phyloP scores from a whole-genome alignment of 495 filamentous ascomycete species.

The Aspergillus olivimuriae region DNA sequence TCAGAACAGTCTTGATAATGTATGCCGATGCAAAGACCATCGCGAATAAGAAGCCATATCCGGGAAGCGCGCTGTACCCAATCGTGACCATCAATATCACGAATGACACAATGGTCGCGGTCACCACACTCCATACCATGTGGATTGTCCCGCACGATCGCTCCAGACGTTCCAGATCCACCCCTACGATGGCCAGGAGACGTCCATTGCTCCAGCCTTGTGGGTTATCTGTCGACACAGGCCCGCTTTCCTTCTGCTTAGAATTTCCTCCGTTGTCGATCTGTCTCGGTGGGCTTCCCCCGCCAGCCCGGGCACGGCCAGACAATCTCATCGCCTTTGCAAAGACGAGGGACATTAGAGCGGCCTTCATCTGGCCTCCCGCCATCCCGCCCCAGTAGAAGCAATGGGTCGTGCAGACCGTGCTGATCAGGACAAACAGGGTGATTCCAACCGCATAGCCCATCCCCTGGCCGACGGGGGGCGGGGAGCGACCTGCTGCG shows the following conservation, averaged over 20 bases:
- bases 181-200: constrained; percentile 87
- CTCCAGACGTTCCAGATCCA: constrained; percentile 86
- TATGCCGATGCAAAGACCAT: constrained; percentile 67
- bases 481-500: constrained; percentile 37
- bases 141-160: constrained; percentile 83
- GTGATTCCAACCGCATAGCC: constrained; percentile 73
- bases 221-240: constrained; percentile 23
- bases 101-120: constrained; percentile 71
- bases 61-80: constrained; percentile 80
- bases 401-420: constrained; percentile 70
- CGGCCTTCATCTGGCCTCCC: constrained; percentile 68
- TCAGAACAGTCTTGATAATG: constrained; percentile 66
- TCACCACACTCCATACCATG: constrained; percentile 77
- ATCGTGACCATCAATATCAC: constrained; percentile 77
- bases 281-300: constrained; percentile 41
- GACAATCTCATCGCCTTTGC: constrained; percentile 80
- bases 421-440: constrained; percentile 67
- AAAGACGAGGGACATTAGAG: constrained; percentile 68
- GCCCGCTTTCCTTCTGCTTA: constrained; percentile 30
- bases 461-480: constrained; percentile 59
- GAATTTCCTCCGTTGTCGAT: constrained; percentile 15
- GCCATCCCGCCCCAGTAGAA: constrained; percentile 77
- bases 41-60: constrained; percentile 74
- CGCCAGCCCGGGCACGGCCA: constrained; percentile 67
- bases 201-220: constrained; percentile 85